These are phyloP conservation scores for Sphagnurus paluster DNA, from an alignment of 1,284 basidiomycete genomes.

Conservation along the genomic window DNA sequence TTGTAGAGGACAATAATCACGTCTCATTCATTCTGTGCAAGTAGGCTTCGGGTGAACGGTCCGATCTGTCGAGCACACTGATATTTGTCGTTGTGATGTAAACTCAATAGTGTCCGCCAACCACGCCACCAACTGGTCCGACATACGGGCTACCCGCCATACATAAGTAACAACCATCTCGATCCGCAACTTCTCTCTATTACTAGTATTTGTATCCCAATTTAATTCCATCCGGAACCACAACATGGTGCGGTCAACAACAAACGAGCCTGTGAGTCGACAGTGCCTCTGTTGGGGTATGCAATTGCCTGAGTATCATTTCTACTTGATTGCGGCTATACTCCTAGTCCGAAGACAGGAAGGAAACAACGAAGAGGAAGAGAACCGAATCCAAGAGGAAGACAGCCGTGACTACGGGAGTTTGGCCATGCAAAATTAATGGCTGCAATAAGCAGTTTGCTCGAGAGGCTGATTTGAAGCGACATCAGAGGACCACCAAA, in stretches of 20 bases:
- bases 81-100: constrained; percentile 14
- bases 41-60: too few species aligned
- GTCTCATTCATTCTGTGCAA: constrained; percentile 1
- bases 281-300: constrained; percentile 2
- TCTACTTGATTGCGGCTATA: constrained; percentile 7
- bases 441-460: constrained; percentile 78
- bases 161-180: constrained; percentile 7
- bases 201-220: not conserved
- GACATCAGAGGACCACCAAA: constrained; percentile 76
- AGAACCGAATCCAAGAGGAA: constrained; percentile 44
- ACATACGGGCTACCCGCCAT: constrained; percentile 5
- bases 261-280: constrained; percentile 23
- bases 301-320: constrained; percentile 13
- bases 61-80: too few species aligned
- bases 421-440: constrained; percentile 76
- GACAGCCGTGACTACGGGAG: constrained; percentile 44
- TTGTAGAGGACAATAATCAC: constrained; percentile 15
- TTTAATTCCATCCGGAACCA: constrained; percentile 2
- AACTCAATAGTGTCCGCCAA: constrained; percentile 12
- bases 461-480: constrained; percentile 74
- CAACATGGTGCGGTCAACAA: constrained; percentile 13
- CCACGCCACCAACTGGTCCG: constrained; percentile 9
- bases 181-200: constrained; percentile 2
- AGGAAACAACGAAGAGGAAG: constrained; percentile 47
- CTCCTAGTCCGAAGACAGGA: constrained; percentile 47